A percentile compares a stretch with the other conserved stretches of the same genome.
These are phyloP conservation scores for Colletotrichum tamarilloi DNA, from an alignment of 2,329 filamentous ascomycete species.

Conservation along the genomic window DNA sequence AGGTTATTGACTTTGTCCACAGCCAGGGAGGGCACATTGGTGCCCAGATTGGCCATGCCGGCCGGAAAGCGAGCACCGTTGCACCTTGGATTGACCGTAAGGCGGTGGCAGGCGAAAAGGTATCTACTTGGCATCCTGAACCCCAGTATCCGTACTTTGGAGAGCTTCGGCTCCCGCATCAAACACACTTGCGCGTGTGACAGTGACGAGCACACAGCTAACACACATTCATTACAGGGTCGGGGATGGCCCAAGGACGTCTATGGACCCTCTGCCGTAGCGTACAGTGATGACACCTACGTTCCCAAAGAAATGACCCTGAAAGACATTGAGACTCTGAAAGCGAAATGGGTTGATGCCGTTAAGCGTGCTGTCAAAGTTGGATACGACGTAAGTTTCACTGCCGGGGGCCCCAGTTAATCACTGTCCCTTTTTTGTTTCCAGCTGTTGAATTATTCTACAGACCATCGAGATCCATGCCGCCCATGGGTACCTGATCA, in stretches of 20 bases:
- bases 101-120: slow-evolving; percentile 60
- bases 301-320: slow-evolving; percentile 66
- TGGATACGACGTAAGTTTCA: slow-evolving; percentile 67
- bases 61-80: slow-evolving; percentile 63
- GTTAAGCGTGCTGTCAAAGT: slow-evolving; percentile 66
- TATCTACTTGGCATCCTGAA: slow-evolving; percentile 9
- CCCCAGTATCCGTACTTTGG: neutral
- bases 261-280: slow-evolving; percentile 40
- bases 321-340: slow-evolving; percentile 72
- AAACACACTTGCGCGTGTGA: neutral
- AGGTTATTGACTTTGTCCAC: slow-evolving; percentile 74
- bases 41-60: slow-evolving; percentile 78
- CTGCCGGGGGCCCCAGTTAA: neutral
- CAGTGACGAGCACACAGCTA: neutral
- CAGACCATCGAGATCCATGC: slow-evolving; percentile 47
- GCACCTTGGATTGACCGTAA: slow-evolving; percentile 67
- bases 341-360: slow-evolving; percentile 67
- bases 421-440: neutral
- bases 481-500: slow-evolving; percentile 60
- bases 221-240: neutral
- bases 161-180: slow-evolving; percentile 3
- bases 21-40: slow-evolving; percentile 73
- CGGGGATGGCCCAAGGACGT: slow-evolving; percentile 57
- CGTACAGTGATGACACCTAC: slow-evolving; percentile 43
- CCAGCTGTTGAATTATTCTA: neutral